These are phyloP conservation scores for Colletotrichum paranaense DNA, from an alignment of 2,329 filamentous ascomycete genomes.

Conservation along the genomic window DNA sequence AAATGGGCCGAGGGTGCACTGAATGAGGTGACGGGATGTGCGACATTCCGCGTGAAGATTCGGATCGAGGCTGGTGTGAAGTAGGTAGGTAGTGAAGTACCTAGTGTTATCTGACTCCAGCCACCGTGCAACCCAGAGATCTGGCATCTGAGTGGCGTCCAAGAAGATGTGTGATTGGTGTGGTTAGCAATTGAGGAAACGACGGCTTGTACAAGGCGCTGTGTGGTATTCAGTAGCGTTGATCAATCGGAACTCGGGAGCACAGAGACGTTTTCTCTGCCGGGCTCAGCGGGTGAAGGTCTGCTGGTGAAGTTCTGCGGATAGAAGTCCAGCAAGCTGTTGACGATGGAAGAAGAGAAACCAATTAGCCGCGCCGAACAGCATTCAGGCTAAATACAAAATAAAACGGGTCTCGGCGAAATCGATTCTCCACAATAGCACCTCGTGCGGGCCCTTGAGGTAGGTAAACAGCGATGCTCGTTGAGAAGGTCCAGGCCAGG, in stretches of 20 bases:
- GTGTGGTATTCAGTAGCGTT: neutral
- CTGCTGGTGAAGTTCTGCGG: conserved; percentile 2
- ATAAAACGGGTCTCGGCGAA: conserved; percentile 24
- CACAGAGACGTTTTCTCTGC: neutral
- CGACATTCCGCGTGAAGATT: conserved; percentile 16
- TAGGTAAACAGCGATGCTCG: conserved; percentile 4
- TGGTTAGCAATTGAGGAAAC: neutral
- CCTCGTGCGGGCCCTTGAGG: neutral
- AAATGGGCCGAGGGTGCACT: conserved; percentile 3
- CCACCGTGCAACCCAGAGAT: neutral
- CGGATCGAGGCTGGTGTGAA: neutral
- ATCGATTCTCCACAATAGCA: conserved; percentile 16
- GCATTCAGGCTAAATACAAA: conserved; percentile 35
- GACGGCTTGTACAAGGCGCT: too few species aligned
- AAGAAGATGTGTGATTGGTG: neutral
- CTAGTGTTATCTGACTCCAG: neutral
- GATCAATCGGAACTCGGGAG: neutral
- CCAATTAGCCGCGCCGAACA: conserved; percentile 33
- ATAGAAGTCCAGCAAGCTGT: neutral
- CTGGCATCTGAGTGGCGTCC: neutral
- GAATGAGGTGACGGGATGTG: neutral
- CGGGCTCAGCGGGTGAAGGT: neutral
- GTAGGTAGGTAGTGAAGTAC: neutral
- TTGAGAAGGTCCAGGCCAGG: conserved; percentile 6
- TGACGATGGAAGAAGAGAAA: conserved; percentile 20